Percentiles rank a stretch among this genome's conserved stretches.
phyloP scores from a whole-genome alignment of 83 land plant genomes.

The Thuja plicata region DNA sequence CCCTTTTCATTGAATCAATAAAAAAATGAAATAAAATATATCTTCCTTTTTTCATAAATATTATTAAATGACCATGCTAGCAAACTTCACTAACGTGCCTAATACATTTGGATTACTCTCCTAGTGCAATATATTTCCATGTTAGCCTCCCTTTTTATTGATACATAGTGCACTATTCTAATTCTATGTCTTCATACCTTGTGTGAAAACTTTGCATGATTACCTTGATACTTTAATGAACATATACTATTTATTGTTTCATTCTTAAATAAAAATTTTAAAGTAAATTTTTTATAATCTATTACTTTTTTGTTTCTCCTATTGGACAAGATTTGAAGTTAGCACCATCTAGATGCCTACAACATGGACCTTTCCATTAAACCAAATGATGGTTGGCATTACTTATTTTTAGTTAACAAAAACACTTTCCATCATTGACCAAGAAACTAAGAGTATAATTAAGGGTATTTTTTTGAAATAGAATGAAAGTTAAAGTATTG shows the following conservation, averaged over 20 bases:
- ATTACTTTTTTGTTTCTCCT: too few relatives aligned
- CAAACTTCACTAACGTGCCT: too few relatives aligned
- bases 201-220: background rate
- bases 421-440: background rate
- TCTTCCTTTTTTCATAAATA: background rate
- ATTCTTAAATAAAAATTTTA: background rate
- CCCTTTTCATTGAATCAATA: too few relatives aligned
- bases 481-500: background rate
- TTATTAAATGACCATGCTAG: background rate
- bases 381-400: too few relatives aligned
- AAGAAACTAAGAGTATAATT: background rate
- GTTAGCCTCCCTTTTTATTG: background rate
- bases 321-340: too few relatives aligned
- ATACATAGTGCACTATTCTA: background rate
- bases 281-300: too few relatives aligned
- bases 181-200: background rate
- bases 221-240: background rate
- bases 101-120: background rate
- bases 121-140: background rate
- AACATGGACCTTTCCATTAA: too few relatives aligned
- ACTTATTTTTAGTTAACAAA: background rate
- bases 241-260: background rate
- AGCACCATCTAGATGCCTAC: too few relatives aligned
- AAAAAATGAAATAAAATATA: too few relatives aligned
- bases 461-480: background rate